These are phyloP conservation scores for Chaetoceros tenuissimus DNA, from an alignment of 108 stramenopile species.

Conservation along the genomic window DNA sequence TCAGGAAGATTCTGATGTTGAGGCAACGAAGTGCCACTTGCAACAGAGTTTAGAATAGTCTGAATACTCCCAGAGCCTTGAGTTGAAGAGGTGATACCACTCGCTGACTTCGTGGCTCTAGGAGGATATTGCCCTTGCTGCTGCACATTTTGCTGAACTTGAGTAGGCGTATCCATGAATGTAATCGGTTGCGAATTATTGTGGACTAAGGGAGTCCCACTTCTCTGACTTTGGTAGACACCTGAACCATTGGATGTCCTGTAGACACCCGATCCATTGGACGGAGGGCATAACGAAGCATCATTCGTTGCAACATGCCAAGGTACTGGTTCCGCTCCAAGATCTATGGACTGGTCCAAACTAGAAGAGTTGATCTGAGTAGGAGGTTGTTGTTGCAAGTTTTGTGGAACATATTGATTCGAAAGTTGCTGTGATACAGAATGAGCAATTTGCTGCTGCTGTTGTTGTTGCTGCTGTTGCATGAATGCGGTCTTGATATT, in stretches of 20 bases:
- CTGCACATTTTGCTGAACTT: conserved; percentile 3
- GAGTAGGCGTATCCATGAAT: neutral
- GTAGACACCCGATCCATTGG: neutral
- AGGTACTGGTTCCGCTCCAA: neutral
- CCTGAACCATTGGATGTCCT: conserved; percentile 6
- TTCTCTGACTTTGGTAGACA: conserved; percentile 17
- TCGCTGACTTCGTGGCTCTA: neutral
- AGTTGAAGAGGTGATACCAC: neutral
- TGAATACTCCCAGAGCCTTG: neutral
- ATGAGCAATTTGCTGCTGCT: conserved; percentile 20
- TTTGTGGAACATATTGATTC: neutral
- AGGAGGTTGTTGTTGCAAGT: neutral
- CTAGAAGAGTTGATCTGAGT: neutral
- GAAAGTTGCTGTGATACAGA: conserved; percentile 5
- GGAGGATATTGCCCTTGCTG: conserved; percentile 2
- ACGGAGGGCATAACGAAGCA: no score
- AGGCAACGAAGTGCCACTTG: neutral
- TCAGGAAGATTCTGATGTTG: neutral
- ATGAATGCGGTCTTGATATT: conserved; percentile 19
- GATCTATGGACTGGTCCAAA: neutral
- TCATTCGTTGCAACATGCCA: conserved; percentile 1
- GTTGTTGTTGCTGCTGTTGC: conserved; percentile 16
- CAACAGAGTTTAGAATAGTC: neutral
- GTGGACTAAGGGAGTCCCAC: neutral
- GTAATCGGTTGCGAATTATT: neutral